phyloP scores from a whole-genome alignment of 139 green algal species.

The Trebouxia sp. region DNA sequence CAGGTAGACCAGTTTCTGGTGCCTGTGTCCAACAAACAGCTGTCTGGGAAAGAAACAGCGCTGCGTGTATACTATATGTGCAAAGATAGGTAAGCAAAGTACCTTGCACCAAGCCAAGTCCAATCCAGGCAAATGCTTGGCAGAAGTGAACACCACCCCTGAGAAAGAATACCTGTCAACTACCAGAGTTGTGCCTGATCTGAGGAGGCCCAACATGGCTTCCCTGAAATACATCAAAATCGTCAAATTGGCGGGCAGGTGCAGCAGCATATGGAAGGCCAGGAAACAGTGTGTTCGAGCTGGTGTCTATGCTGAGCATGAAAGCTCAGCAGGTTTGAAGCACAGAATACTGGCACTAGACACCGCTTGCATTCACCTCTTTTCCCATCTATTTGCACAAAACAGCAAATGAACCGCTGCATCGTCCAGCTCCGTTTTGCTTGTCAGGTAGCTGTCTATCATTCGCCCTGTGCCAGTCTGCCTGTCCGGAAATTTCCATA shows the following conservation, averaged over 20 bases:
- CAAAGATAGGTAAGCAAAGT: background rate
- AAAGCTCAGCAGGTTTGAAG: too few species aligned
- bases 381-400: conserved; percentile 93
- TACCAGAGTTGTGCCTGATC: conserved; percentile 81
- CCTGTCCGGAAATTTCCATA: conserved; percentile 93
- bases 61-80: background rate
- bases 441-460: conserved; percentile 89
- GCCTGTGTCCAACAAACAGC: background rate
- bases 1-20: background rate
- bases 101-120: conserved; percentile 77
- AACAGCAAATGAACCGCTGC: conserved; percentile 90
- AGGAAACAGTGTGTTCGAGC: too few species aligned
- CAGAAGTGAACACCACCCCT: conserved; percentile 89
- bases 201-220: conserved; percentile 65
- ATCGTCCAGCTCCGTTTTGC: conserved; percentile 72
- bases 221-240: conserved; percentile 39
- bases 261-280: background rate
- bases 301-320: too few species aligned
- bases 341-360: too few species aligned
- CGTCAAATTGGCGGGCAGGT: background rate
- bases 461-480: conserved; percentile 78
- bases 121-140: conserved; percentile 76
- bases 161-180: conserved; percentile 94
- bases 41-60: background rate
- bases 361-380: too few species aligned